A percentile compares a stretch with the other conserved stretches of the same genome.
phyloP scores from a whole-genome alignment of 1,139 yeast species.

The Diutina neorugosa region DNA sequence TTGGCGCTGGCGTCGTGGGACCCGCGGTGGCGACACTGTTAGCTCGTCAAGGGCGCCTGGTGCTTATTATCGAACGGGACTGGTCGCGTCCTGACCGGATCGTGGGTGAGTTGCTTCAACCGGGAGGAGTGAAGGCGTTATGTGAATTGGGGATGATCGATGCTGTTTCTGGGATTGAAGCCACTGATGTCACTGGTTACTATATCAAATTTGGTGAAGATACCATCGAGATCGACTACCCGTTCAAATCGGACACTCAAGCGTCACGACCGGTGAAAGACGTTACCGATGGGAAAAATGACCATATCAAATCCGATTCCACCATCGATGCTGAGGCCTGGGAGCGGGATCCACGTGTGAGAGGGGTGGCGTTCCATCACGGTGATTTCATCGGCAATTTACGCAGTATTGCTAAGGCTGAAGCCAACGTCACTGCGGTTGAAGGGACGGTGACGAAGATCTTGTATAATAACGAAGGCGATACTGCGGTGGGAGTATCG shows the following conservation, averaged over 20 bases:
- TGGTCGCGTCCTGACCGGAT: constrained; percentile 90
- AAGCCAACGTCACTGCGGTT: constrained; percentile 59
- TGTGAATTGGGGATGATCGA: constrained; percentile 70
- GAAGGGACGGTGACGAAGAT: constrained; percentile 74
- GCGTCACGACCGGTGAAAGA: constrained; percentile 39
- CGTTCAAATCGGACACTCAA: constrained; percentile 42
- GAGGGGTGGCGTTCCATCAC: constrained; percentile 85
- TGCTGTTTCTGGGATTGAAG: constrained; percentile 73
- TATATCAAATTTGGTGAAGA: constrained; percentile 56
- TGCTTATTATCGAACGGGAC: constrained; percentile 71
- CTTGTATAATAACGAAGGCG: constrained; percentile 34
- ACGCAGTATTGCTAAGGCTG: constrained; percentile 55
- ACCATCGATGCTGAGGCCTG: constrained; percentile 31
- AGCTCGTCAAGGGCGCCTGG: constrained; percentile 81
- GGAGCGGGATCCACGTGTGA: constrained; percentile 50
- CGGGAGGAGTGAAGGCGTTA: constrained; percentile 81
- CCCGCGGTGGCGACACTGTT: constrained; percentile 85
- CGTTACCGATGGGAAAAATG: constrained; percentile 44
- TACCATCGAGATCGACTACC: constrained; percentile 54
- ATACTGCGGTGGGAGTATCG: constrained; percentile 58
- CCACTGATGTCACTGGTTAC: constrained; percentile 70
- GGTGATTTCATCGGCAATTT: constrained; percentile 76
- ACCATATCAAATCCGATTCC: constrained; percentile 37
- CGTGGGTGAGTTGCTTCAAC: constrained; percentile 95
- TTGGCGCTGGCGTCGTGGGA: constrained; percentile 96